Evolutionary conservation across 192 early-diverging fungal genomes (phyloP).

Genomic region (Coemansia umbellata): DNA sequence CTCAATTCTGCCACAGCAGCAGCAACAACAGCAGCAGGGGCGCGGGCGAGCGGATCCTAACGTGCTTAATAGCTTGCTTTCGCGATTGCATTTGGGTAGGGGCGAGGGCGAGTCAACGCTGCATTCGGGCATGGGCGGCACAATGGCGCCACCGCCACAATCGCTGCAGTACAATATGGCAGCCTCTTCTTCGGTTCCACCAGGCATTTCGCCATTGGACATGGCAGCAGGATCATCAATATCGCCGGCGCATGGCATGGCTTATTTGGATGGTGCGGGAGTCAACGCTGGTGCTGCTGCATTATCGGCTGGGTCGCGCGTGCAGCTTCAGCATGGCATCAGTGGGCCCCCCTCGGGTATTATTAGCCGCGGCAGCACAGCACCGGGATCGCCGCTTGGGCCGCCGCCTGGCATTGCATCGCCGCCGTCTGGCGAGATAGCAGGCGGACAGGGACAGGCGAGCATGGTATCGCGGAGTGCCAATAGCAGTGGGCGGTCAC

Average conservation of each 20-base stretch:
- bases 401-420: slow-evolving; percentile 38
- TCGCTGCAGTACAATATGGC: neutral
- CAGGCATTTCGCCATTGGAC: neutral
- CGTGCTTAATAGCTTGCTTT: slow-evolving; percentile 36
- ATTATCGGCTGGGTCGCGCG: neutral
- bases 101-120: slow-evolving; percentile 2
- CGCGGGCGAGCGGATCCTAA: slow-evolving; percentile 22
- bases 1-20: slow-evolving; percentile 10
- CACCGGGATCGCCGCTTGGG: slow-evolving; percentile 13
- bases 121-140: neutral
- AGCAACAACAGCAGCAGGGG: slow-evolving; percentile 23
- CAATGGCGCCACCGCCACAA: neutral
- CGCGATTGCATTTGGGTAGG: slow-evolving; percentile 30
- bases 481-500: slow-evolving; percentile 46
- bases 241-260: neutral
- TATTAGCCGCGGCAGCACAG: slow-evolving; percentile 4
- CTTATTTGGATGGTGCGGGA: too few relatives aligned
- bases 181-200: neutral
- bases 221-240: neutral
- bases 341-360: neutral
- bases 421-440: slow-evolving; percentile 6
- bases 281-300: neutral
- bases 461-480: slow-evolving; percentile 41
- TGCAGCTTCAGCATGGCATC: neutral
- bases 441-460: slow-evolving; percentile 3